Evolutionary conservation across 495 filamentous ascomycete genomes (phyloP).

Genomic region (Aspergillus ellipticus): DNA sequence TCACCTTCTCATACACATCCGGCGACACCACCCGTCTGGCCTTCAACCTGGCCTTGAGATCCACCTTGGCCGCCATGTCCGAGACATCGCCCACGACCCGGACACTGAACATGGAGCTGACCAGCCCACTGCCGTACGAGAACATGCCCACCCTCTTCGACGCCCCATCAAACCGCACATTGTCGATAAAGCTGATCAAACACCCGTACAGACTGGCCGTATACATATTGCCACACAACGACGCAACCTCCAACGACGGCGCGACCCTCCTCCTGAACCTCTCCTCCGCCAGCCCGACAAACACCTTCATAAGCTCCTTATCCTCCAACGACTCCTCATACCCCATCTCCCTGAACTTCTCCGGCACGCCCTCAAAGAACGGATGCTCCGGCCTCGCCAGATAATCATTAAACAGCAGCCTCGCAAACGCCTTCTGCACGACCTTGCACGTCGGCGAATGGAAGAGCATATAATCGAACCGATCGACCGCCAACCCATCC

Average conservation of each 20-base stretch:
- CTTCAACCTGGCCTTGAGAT: conserved; percentile 75
- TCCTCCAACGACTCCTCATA: conserved; percentile 83
- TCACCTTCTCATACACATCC: conserved; percentile 80
- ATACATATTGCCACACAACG: conserved; percentile 99
- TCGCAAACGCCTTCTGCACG: no score
- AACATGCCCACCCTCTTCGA: conserved; percentile 89
- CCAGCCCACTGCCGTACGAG: conserved; percentile 92
- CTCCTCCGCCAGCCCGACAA: conserved; percentile 94
- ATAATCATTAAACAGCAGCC: no score
- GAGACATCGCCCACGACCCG: conserved; percentile 75
- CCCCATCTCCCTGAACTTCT: no score
- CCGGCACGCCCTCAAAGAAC: no score
- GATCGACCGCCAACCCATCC: no score
- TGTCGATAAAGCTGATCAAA: conserved; percentile 69
- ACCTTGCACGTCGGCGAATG: no score
- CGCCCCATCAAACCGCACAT: conserved; percentile 63
- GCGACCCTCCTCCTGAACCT: conserved; percentile 82
- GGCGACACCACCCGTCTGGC: conserved; percentile 69
- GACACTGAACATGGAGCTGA: conserved; percentile 83
- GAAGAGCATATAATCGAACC: no score
- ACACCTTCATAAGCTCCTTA: conserved; percentile 93
- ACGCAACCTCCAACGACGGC: conserved; percentile 80
- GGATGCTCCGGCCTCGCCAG: no score
- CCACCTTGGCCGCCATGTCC: conserved; percentile 68
- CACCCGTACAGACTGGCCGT: conserved; percentile 90